These are phyloP conservation scores for Dothistroma septosporum DNA, from an alignment of 2,329 filamentous ascomycete genomes.

Conservation along the genomic window DNA sequence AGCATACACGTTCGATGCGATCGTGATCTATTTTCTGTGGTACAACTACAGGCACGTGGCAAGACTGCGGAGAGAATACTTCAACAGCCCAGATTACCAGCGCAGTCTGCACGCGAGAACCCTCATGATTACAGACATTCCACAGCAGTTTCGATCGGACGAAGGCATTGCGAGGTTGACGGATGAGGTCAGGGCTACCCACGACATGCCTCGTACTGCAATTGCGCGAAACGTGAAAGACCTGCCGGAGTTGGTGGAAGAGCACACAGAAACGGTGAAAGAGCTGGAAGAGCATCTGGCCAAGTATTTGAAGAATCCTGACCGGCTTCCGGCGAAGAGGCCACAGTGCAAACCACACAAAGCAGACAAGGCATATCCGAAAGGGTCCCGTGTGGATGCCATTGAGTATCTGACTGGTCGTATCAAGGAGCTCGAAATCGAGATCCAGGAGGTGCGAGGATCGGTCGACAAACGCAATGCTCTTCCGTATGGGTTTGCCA, in stretches of 20 bases:
- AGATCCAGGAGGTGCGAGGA: slow-evolving; percentile 78
- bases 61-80: slow-evolving; percentile 69
- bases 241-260: slow-evolving; percentile 75
- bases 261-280: slow-evolving; percentile 77
- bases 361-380: slow-evolving; percentile 66
- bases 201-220: slow-evolving; percentile 72
- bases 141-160: slow-evolving; percentile 69
- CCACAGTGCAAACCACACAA: slow-evolving; percentile 78
- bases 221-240: slow-evolving; percentile 91
- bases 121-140: slow-evolving; percentile 74
- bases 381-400: slow-evolving; percentile 76
- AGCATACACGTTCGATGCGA: slow-evolving; percentile 65
- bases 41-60: slow-evolving; percentile 77
- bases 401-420: slow-evolving; percentile 88
- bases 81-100: slow-evolving; percentile 83
- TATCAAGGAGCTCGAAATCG: slow-evolving; percentile 74
- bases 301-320: slow-evolving; percentile 85
- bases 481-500: slow-evolving; percentile 90
- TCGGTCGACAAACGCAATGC: slow-evolving; percentile 83
- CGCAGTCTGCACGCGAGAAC: slow-evolving; percentile 72
- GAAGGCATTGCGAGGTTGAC: slow-evolving; percentile 83
- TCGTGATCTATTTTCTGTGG: slow-evolving; percentile 80
- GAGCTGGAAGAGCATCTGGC: slow-evolving; percentile 78
- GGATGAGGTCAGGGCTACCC: slow-evolving; percentile 72
- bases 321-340: slow-evolving; percentile 69